Evolutionary conservation across 2,329 filamentous ascomycete genomes (phyloP), one percentile per base, ranked within the genome.

Genomic region (Hypoxylon sp.): DNA sequence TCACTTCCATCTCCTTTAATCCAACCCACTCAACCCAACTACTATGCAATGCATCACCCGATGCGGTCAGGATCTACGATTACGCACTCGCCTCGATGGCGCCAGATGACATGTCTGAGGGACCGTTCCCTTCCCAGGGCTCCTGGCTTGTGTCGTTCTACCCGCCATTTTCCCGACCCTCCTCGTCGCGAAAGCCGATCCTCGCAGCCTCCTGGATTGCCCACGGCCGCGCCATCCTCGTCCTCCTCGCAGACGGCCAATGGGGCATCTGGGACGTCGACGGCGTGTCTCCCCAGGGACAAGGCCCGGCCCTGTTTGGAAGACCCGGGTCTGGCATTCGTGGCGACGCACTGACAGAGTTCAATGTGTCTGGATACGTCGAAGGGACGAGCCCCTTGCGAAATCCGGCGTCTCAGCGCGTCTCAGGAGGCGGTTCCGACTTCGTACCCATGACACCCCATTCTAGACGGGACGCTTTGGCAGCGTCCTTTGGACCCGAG

Each of bases 221-320:
- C 2, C 81, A 82, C 56, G 86, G 86, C 8, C 79, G 82, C 42
- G 85, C 86, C 4, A 75, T 88, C 23, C 73, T 88, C 35, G 77
- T 79, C 1, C 75, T 88, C 2, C 74, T 88, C 3, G 81, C 82
- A 1, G 86, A 88, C 64, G 86, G 86, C 5, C 85, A 86, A 69
- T 88, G 86, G 86, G 86, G 84, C 11, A 82, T 88, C 27, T 88
- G 86, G 86, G 86, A 88, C 65, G 78, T 88, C 40, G 83, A 88
- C 60, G 83, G 84, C 6, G 78, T 78, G 24, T 81, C 81, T 33
- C 82, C 83, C 1, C 70, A 78, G 29, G 71, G 78, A 43, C 70
- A 78, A 27, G 71, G 78, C 43, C 70, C 78, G 55, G 70, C 77
- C 0, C 70, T 85, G 3, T 78, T 84, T 20, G 80, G 76, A 35